Evolutionary conservation across 1,284 basidiomycete genomes (phyloP).

Genomic region (Sanguinoderma infundibulare): DNA sequence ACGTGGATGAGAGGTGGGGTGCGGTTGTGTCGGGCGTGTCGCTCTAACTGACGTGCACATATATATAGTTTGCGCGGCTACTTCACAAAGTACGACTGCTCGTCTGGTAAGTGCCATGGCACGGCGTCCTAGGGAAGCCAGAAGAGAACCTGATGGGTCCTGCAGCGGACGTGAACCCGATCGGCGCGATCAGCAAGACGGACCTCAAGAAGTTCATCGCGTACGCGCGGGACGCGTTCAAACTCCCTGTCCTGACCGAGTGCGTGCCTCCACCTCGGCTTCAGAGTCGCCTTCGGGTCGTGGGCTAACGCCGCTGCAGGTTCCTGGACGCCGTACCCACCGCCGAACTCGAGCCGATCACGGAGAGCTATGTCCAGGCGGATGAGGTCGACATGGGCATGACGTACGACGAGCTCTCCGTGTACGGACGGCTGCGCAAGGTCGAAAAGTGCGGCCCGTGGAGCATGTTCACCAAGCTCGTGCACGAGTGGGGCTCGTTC

Average conservation of each 20-base stretch:
- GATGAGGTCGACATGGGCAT: conserved; percentile 99
- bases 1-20: conserved; percentile 91
- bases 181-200: conserved; percentile 97
- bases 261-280: conserved; percentile 36
- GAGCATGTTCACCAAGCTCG: conserved; percentile 93
- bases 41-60: background rate
- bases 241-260: conserved; percentile 84
- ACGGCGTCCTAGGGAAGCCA: background rate
- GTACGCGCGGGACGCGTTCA: conserved; percentile 80
- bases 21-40: background rate
- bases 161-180: conserved; percentile 95
- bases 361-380: conserved; percentile 91
- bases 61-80: conserved; percentile 85
- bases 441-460: conserved; percentile 98
- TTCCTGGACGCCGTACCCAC: conserved; percentile 94
- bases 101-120: conserved; percentile 59
- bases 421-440: conserved; percentile 93
- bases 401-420: conserved; percentile 97
- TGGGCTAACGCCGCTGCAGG: conserved; percentile 41
- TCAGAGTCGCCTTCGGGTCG: background rate
- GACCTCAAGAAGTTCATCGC: conserved; percentile 97
- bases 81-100: conserved; percentile 97
- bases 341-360: conserved; percentile 96
- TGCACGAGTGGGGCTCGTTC: conserved; percentile 89
- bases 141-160: background rate